Conservation (phyloP, 768 basidiomycete species). For the Suillus occidentalis region DNA sequence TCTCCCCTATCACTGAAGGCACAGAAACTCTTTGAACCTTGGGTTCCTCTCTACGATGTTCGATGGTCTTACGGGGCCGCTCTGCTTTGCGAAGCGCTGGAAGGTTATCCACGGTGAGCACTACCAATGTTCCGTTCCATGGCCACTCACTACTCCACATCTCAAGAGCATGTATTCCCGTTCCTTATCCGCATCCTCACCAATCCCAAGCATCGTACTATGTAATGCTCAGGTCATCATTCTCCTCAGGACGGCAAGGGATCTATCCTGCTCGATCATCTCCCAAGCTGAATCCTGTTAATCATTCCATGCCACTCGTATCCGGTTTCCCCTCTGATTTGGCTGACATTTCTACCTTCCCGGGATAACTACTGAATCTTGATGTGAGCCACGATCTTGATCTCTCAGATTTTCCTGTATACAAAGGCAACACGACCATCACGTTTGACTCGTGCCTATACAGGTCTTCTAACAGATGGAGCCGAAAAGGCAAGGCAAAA, state of each 20-base stretch:
- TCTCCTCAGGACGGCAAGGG: conserved; percentile 16
- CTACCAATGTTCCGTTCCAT: conserved; percentile 1
- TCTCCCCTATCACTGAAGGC: conserved; percentile 2
- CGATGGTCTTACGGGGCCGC: conserved; percentile 25
- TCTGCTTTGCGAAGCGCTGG: conserved; percentile 11
- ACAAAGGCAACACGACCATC: background rate
- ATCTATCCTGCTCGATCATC: conserved; percentile 21
- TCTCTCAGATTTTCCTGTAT: background rate
- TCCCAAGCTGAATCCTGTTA: conserved; percentile 4
- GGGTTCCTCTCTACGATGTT: conserved; percentile 23
- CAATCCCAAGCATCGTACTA: conserved; percentile 2
- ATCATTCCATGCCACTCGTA: conserved; percentile 11
- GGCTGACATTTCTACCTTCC: background rate
- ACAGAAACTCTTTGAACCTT: conserved; percentile 1
- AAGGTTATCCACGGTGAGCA: conserved; percentile 14
- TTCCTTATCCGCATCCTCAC: conserved; percentile 16
- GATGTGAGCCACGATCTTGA: background rate
- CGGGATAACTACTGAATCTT: background rate
- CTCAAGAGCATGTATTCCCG: conserved; percentile 12
- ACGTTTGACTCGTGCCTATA: no score
- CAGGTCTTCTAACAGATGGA: no score
- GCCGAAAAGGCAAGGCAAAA: no score
- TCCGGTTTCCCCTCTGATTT: background rate
- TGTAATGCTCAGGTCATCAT: conserved; percentile 10
- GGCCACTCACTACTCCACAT: conserved; percentile 5